phyloP scores from a whole-genome alignment of 352 stramenopile species.

The Chrysophaeum taylorii region DNA sequence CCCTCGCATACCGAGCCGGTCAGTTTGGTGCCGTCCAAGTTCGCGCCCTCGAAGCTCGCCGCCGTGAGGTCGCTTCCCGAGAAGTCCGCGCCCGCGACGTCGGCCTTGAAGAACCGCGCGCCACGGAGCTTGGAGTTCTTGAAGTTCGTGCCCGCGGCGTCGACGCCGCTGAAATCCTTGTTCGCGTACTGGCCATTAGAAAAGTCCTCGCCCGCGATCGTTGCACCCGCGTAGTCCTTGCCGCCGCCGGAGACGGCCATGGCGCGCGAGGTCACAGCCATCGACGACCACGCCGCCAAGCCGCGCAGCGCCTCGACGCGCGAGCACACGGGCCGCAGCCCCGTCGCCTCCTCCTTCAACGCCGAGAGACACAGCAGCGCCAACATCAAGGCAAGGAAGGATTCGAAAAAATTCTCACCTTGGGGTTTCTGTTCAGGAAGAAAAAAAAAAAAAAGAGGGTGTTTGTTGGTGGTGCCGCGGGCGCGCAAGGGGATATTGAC shows the following conservation, averaged over 20 bases:
- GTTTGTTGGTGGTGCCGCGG: too few species aligned
- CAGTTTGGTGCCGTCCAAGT: constrained; percentile 24
- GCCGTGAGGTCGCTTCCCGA: constrained; percentile 24
- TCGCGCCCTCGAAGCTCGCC: constrained; percentile 24
- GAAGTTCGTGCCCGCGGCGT: constrained; percentile 27
- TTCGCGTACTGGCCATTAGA: constrained; percentile 27
- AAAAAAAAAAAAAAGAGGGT: too few species aligned
- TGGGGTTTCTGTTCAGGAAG: too few species aligned
- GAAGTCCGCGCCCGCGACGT: constrained; percentile 26
- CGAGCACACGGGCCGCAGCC: too few species aligned
- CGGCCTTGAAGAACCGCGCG: constrained; percentile 31
- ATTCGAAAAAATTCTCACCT: too few species aligned
- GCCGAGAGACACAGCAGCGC: too few species aligned
- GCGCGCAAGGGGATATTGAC: too few species aligned
- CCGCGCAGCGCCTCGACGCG: too few species aligned
- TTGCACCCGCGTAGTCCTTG: constrained; percentile 27
- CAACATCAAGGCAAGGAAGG: too few species aligned
- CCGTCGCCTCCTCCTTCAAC: too few species aligned
- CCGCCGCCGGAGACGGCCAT: constrained; percentile 24
- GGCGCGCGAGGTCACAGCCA: constrained; percentile 13
- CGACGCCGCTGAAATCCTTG: constrained; percentile 28
- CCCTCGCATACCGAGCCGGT: constrained; percentile 19
- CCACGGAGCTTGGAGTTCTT: constrained; percentile 23
- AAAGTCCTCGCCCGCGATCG: constrained; percentile 26
- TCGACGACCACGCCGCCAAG: constrained; percentile 3